Base-by-base conservation (phyloP, 2,329 filamentous ascomycete species). In the Penicillium sp. region DNA sequence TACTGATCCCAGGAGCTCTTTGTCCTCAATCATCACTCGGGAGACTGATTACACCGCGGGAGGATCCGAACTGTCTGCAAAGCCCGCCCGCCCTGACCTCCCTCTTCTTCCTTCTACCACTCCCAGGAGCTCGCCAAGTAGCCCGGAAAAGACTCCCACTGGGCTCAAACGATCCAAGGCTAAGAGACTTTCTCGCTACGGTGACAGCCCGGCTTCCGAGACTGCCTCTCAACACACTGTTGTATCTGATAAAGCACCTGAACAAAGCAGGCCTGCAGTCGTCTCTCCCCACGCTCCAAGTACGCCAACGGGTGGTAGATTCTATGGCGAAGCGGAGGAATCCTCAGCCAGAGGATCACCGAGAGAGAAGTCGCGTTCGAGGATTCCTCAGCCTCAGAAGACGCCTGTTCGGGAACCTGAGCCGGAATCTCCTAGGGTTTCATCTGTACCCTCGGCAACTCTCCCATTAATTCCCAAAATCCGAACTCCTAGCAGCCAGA, bases 391-490 rank as follows among this genome's bases (percentile, higher is more conserved):
- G 12, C 62, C 64, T 12, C 68, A 69, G 25, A 68, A 69, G 15
- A 67, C 68, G 1, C 65, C 68, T 8, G 61, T 60, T n/a, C 67
- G 64, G 46, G 67, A 68, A 13, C 61, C 67, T 6, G 66, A 69
- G 53, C 64, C 68, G 38, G 72, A 73, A 45, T 71, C 69, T 7
- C 73, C 75, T 19, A 71, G 76, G 41, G 61, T 78, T n/a, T 80
- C 78, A n/a, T 78, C 77, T 31, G 75, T 77, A 15, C 78, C 78
- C n/a, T 80, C 77, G 3, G 70, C 73, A 62, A 71, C 77, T 47
- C 72, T 80, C 31, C 78, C 78, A 8, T 71, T 68, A 25, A 79
- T 80, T 47, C 74, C 74, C 6, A 80, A 77, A 62, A 64, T 79
- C 27, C 70, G 78, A 40, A 72, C 71, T 50, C 62, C 69, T 17